Conservation (phyloP, 2,329 filamentous ascomycete genomes). For the Colletotrichum cuscutae region DNA sequence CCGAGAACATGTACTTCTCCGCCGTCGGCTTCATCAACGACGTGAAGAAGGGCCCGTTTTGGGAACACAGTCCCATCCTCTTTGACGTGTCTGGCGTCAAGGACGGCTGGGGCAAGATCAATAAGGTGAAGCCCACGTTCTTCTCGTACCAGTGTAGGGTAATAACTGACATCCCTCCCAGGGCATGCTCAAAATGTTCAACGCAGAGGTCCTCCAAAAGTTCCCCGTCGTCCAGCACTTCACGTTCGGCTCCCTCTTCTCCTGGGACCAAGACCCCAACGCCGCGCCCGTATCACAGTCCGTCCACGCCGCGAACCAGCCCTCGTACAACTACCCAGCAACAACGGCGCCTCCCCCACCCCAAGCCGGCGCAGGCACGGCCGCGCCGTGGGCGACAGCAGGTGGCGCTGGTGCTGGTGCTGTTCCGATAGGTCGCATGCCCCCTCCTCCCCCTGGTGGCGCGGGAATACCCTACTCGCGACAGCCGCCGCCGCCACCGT, state of each 20-base stretch:
- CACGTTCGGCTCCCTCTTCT: slow-evolving; percentile 82
- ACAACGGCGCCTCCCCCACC: slow-evolving; percentile 41
- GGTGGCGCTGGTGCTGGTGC: background rate
- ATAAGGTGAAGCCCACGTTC: slow-evolving; percentile 66
- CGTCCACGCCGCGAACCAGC: slow-evolving; percentile 68
- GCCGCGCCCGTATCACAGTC: slow-evolving; percentile 60
- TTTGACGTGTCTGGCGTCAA: slow-evolving; percentile 94
- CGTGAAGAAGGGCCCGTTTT: slow-evolving; percentile 95
- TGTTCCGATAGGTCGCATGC: slow-evolving; percentile 49
- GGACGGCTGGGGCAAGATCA: slow-evolving; percentile 98
- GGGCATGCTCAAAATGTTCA: slow-evolving; percentile 99
- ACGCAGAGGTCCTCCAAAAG: slow-evolving; percentile 94
- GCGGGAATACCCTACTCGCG: slow-evolving; percentile 53
- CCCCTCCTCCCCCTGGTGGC: slow-evolving; percentile 43
- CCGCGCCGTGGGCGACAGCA: slow-evolving; percentile 55
- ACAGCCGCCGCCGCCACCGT: slow-evolving; percentile 39
- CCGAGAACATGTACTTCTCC: slow-evolving; percentile 88
- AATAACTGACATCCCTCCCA: slow-evolving; percentile 42
- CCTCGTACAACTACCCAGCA: slow-evolving; percentile 42
- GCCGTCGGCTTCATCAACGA: slow-evolving; percentile 97
- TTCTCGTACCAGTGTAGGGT: background rate
- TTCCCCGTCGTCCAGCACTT: slow-evolving; percentile 99
- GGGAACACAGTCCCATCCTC: slow-evolving; percentile 92
- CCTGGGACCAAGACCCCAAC: slow-evolving; percentile 76
- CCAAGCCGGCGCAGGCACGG: slow-evolving; percentile 43